A percentile compares a stretch with the other conserved stretches of the same genome.
Evolutionary conservation across 2,329 filamentous ascomycete species (phyloP).

Genomic region (Sarocladium kiliense): DNA sequence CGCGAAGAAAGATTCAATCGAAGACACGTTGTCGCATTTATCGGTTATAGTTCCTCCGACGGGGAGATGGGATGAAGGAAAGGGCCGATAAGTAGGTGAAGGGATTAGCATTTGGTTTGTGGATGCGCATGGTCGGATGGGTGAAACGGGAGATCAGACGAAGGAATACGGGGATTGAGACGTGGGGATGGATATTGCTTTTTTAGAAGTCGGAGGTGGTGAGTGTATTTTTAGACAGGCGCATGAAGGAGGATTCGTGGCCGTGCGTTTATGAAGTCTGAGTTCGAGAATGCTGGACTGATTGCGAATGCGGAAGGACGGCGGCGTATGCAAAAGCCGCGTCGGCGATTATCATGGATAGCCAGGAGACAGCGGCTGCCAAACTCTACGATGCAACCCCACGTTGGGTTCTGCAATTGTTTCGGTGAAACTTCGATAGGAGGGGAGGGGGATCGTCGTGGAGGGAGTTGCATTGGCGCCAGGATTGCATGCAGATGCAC

Average conservation of each 20-base stretch:
- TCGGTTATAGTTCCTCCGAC: too few species aligned
- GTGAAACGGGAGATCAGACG: background rate
- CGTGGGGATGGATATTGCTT: background rate
- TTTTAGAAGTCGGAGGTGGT: too few species aligned
- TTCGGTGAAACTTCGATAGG: background rate
- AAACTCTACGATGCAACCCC: too few species aligned
- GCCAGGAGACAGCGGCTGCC: too few species aligned
- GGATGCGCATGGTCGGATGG: background rate
- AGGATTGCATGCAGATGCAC: background rate
- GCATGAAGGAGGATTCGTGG: too few species aligned
- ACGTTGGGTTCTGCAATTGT: background rate
- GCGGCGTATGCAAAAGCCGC: background rate
- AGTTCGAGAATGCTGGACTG: too few species aligned
- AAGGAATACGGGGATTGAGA: background rate
- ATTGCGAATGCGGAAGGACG: too few species aligned
- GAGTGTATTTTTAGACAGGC: too few species aligned
- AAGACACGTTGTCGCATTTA: too few species aligned
- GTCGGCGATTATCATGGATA: background rate
- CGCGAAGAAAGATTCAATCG: too few species aligned
- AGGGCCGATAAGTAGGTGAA: conserved; percentile 1
- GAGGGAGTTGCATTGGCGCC: background rate
- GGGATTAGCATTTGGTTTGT: too few species aligned
- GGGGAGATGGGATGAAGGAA: background rate
- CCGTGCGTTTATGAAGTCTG: too few species aligned
- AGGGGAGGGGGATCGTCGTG: background rate